Evolutionary conservation across 1,284 basidiomycete genomes (phyloP).

Genomic region (Paramarasmius palmivorus): DNA sequence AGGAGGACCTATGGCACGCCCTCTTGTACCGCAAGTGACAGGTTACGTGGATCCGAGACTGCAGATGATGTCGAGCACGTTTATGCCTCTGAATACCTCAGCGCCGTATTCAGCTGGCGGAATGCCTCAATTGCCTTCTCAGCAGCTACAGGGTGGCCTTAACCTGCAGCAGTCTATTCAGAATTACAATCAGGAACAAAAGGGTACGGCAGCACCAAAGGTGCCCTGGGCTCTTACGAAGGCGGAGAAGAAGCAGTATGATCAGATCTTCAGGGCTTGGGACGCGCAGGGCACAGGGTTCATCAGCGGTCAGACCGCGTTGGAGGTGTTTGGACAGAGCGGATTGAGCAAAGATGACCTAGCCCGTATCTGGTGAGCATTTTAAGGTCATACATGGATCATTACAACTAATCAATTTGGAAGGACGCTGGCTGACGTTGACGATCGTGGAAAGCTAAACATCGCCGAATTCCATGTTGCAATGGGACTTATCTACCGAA

Average conservation of each 20-base stretch:
- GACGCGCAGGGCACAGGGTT: constrained; percentile 84
- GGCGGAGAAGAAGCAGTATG: constrained; percentile 96
- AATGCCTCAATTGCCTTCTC: constrained; percentile 69
- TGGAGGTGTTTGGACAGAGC: constrained; percentile 95
- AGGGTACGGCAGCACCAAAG: constrained; percentile 70
- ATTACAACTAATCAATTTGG: constrained; percentile 5
- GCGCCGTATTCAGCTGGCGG: constrained; percentile 63
- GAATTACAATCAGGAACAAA: constrained; percentile 75
- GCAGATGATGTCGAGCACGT: constrained; percentile 83
- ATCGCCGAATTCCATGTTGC: constrained; percentile 97
- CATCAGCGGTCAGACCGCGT: constrained; percentile 83
- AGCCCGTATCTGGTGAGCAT: constrained; percentile 87
- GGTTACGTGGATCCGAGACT: constrained; percentile 85
- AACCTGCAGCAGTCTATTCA: constrained; percentile 78
- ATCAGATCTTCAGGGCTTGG: constrained; percentile 97
- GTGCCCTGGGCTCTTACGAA: constrained; percentile 90
- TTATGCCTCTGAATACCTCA: constrained; percentile 77
- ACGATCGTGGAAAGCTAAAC: constrained; percentile 93
- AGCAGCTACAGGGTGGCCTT: constrained; percentile 50
- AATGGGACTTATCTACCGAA: constrained; percentile 97
- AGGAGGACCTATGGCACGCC: constrained; percentile 38
- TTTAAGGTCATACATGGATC: not conserved
- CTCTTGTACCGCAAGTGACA: constrained; percentile 77
- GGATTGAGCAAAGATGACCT: constrained; percentile 89
- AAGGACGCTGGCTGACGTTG: constrained; percentile 88